Evolutionary conservation across 164 flowering plant species (phyloP), one percentile per base, ranked within the genome.

Genomic region (Warburgia ugandensis): DNA sequence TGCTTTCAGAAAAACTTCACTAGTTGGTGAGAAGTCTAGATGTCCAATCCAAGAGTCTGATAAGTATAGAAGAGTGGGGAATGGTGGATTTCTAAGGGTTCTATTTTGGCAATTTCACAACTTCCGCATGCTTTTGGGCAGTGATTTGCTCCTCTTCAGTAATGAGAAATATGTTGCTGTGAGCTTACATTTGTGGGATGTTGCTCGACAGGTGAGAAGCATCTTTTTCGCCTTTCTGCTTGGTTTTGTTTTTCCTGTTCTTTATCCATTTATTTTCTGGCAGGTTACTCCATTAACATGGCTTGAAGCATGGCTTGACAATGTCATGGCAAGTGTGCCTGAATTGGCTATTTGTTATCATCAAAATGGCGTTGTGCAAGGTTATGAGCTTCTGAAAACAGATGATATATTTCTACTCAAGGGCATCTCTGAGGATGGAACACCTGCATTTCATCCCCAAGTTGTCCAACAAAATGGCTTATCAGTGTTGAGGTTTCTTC

Each of bases 231-330:
- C 20, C 20, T 44, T 35, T 36, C 31, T 36, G 11, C 28, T 41
- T 32, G 33, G 29, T 55, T 39, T 13, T 5, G 19, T 27, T 28
- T 20, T 45, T 7, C 48, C 21, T 12, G 16, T 35, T 33, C 4
- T 39, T 29, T 52, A 11, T 43, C 56, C 3, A 29, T 23, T 44
- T 38, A 30, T 35, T 43, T 12, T 40, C 60, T 56, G 39, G 21
- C 77, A 92, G 99, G 86, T 88, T 37, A 86, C 94, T 49, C 83
- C 97, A 45, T 56, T 88, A 50, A 82, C 86, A 25, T 92, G 99
- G 99, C 95, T 88, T 59, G 99, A 92, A 58, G 95, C 96, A 13
- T 92, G 99, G 99, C 90, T 92, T 54, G 99, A 92, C 58, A 92
- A 92, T 77, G 75, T 86, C 45, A 92, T 92, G 96, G 99, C 96